Base-by-base conservation (phyloP, 2,329 filamentous ascomycete genomes). In the Colletotrichum melonis region DNA sequence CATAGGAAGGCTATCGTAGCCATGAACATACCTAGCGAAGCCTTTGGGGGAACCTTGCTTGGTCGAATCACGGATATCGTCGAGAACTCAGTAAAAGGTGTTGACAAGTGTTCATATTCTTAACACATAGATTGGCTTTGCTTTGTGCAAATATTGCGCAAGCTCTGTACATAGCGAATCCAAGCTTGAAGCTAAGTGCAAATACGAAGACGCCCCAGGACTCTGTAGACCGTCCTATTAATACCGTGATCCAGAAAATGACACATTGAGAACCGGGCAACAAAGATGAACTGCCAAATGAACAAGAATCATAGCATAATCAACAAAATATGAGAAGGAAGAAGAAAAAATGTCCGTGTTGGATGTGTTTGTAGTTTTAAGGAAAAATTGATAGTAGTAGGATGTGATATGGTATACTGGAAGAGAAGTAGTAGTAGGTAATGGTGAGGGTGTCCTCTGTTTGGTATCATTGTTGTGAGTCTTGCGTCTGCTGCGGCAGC, bases 391-490 rank as follows among this genome's bases (percentile, higher is more conserved):
- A 8, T 72, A 49, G 58, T 30, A 46, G 63, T 26, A 28, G 60
- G 55, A 35, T 35, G 56, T 65, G 67, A 57, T 70, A 65, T 73
- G 70, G 70, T 70, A 73, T 70, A 73, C 60, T 70, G 30, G 70
- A 73, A 73, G 56, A n/a, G 67, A 70, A 73, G 24, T 22, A 49
- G 42, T 49, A 49, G 60, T 63, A 14, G 60, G 58, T 32, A 56
- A 55, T 60, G 56, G 22, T 60, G 67, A 73, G 66, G 67, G 46
- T 59, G 55, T 64, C 69, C 69, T 64, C 69, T 60, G 69, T 62
- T 58, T 73, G 70, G 70, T 73, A 73, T 73, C 70, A 73, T 73
- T 38, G 65, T 57, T 68, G 42, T 56, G 28, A 69, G 22, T 69
- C 32, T 64, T 57, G 54, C 63, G 55, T 60, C 70, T 65, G 70